Base-by-base conservation (phyloP, 2,329 filamentous ascomycete genomes). In the Juglanconis sp. region DNA sequence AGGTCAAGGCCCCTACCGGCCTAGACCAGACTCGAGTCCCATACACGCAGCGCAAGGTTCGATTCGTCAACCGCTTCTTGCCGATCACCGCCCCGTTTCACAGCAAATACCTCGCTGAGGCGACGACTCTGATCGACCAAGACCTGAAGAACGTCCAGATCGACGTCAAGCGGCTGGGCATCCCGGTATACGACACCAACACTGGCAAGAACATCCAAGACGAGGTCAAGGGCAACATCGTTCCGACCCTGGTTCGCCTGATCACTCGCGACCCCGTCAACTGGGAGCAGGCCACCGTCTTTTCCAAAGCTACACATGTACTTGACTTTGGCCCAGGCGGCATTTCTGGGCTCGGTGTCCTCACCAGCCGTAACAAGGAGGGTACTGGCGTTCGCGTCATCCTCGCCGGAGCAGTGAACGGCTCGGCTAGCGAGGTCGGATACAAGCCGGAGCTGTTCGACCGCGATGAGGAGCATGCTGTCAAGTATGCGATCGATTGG, bases 361-460 rank as follows among this genome's bases (percentile, higher is more conserved):
- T 99, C 65, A 99, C 95, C 60, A 98, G 96, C 82, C 91, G 95
- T 69, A 99, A 98, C 84, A 99, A 99, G 81, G 96, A 99, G 74
- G 95, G 95, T 65, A 98, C 92, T 60, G 95, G 95, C 69, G 95
- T 99, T 40, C 92, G 94, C 63, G 93, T 99, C 66, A 96, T 99
- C 66, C 84, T 99, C 61, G 95, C 92, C 48, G 95, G 96, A 65
- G 85, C 92, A n/a, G 89, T 99, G 69, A 91, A 94, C 69, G 94
- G 94, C 55, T 92, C 92, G 24, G 89, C 96, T 62, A 82, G 84
- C 36, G 95, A 98, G 75, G 89, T 99, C 64, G 95, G 95, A 58
- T 99, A 97, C 82, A 99, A 99, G 82, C 90, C 94, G 2, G 95
- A 99, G 77, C 83, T 99, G 55, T 99, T 99, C 69, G 94, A 99